Evolutionary conservation across 176 grass and related monocot genomes (phyloP), one percentile per base, ranked within the genome.

Genomic region (Eragrostis curvula): DNA sequence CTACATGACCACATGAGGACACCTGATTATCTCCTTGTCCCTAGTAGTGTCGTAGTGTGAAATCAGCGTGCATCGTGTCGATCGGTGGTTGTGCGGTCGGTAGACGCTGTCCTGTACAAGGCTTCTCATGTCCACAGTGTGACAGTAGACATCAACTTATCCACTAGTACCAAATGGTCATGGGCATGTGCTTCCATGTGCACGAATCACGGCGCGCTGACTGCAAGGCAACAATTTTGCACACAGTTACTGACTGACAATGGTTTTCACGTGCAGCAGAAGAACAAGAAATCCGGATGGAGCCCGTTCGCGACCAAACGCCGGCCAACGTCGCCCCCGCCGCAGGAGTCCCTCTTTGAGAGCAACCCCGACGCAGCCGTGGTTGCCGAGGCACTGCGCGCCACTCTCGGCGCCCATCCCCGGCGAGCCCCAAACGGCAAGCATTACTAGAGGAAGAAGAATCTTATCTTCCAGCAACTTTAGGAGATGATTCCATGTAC

Each of bases 261-360:
- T 46, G 70, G 4, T 66, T 15, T 77, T 13, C 18, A 9, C 72
- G 71, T 67, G 78, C 78, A 84, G 75, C 87, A 78, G 81, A 66
- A 4, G 17, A 89, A 72, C 66, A 86, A 78, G 81, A 89, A 83
- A 71, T 89, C 87, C 5, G 71, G 87, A 58, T 92, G 87, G 87
- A 86, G 77, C 59, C 87, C 86, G 24, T 73, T 89, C 21, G 84
- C 87, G 20, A 81, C 84, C 44, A 87, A 53, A 52, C 90, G 90
- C 57, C 90, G 41, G 57, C 68, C 84, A 21, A 70, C 87, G n/a
- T 71, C 83, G 9, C 55, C 73, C 7, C 83, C 57, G 0, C 56
- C 50, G 28, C 80, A 85, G 67, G 79, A 83, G 18, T 14, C 79
- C 32, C 27, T 70, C 80, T 83, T 89, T 21, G 84, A 87, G 24